These are phyloP conservation scores for Gossypium anomalum DNA, from an alignment of 345 rosid species.

Conservation along the genomic window DNA sequence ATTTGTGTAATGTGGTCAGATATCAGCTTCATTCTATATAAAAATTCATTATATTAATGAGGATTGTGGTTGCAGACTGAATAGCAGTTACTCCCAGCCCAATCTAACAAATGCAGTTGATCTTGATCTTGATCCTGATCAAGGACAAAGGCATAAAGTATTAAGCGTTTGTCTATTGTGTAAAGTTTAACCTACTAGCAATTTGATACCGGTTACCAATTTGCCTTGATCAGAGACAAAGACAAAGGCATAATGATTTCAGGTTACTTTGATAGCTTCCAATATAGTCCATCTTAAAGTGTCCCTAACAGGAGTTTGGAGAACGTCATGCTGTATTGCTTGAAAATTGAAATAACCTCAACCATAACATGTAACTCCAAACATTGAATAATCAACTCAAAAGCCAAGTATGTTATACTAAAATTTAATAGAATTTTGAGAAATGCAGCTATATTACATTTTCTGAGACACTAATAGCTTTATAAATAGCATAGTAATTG, in stretches of 20 bases:
- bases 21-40: neutral
- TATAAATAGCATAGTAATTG: neutral
- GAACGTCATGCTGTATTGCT: neutral
- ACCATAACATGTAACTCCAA: neutral
- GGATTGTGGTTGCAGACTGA: neutral
- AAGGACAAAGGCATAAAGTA: neutral
- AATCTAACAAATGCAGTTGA: no score
- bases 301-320: neutral
- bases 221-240: no score
- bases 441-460: constrained; percentile 6
- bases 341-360: neutral
- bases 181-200: neutral
- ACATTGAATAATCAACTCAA: neutral
- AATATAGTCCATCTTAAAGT: neutral
- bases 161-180: neutral
- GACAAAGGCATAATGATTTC: neutral
- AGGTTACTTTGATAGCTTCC: neutral
- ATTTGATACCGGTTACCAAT: neutral
- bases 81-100: no score
- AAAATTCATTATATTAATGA: neutral
- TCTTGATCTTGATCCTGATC: neutral
- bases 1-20: neutral
- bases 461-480: neutral
- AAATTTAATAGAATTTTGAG: neutral
- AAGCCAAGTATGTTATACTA: neutral